Percentiles rank a stretch among this genome's conserved stretches.
These are phyloP conservation scores for Epichloe aotearoae DNA, from an alignment of 2,329 filamentous ascomycete species.

Conservation along the genomic window DNA sequence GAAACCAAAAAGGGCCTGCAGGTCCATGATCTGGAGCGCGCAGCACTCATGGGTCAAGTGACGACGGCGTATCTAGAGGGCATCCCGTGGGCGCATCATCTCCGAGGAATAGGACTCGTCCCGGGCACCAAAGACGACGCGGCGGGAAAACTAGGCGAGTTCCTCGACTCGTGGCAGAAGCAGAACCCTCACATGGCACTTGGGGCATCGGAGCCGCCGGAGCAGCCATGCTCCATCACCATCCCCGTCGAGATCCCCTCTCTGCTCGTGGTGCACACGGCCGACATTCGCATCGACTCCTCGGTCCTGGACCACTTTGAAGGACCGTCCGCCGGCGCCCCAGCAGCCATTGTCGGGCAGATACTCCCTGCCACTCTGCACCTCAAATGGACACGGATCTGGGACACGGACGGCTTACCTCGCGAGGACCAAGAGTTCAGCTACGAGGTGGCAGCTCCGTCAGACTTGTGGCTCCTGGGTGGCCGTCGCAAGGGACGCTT, in stretches of 20 bases:
- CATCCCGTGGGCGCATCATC: conserved; percentile 34
- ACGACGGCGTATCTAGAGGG: conserved; percentile 33
- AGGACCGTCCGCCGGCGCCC: conserved; percentile 20
- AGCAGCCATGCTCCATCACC: conserved; percentile 50
- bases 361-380: conserved; percentile 49
- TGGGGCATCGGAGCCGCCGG: conserved; percentile 7
- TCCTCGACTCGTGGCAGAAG: conserved; percentile 22
- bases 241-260: conserved; percentile 81
- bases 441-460: conserved; percentile 64
- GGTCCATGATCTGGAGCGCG: conserved; percentile 40
- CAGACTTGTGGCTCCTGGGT: conserved; percentile 74
- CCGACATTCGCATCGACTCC: conserved; percentile 45
- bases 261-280: conserved; percentile 70
- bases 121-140: conserved; percentile 22
- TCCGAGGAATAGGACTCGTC: conserved; percentile 34
- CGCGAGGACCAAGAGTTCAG: conserved; percentile 55
- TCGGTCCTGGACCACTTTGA: conserved; percentile 18
- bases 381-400: conserved; percentile 48
- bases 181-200: conserved; percentile 16
- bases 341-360: conserved; percentile 47
- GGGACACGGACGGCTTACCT: conserved; percentile 36
- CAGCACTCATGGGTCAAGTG: conserved; percentile 38
- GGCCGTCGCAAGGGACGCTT: conserved; percentile 73
- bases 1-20: conserved; percentile 32
- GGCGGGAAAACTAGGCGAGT: conserved; percentile 12